These are phyloP conservation scores for Mrakia gelida DNA, from an alignment of 768 basidiomycete species.

Conservation along the genomic window DNA sequence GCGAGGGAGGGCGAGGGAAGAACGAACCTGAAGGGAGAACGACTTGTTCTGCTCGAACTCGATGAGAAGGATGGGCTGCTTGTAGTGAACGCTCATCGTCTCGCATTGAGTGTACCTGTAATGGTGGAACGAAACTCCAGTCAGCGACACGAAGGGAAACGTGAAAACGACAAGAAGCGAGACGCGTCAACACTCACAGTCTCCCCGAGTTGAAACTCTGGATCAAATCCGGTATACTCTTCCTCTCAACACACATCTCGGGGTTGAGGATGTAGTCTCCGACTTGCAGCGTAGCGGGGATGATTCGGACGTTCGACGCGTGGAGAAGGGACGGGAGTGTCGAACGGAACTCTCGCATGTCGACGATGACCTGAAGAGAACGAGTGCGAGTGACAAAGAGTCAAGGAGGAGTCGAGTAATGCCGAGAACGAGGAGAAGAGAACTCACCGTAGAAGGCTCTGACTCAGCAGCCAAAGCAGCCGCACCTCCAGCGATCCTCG, in stretches of 20 bases:
- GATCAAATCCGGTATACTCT: constrained; percentile 88
- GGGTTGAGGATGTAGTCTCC: constrained; percentile 95
- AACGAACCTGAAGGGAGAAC: constrained; percentile 74
- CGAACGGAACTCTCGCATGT: constrained; percentile 94
- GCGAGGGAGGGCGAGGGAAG: background rate
- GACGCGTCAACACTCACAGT: constrained; percentile 57
- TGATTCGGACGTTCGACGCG: constrained; percentile 67
- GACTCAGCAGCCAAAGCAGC: constrained; percentile 44
- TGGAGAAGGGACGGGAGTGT: constrained; percentile 85
- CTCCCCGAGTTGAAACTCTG: constrained; percentile 89
- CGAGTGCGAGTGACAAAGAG: background rate
- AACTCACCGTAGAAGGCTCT: constrained; percentile 52
- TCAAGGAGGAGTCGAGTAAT: background rate
- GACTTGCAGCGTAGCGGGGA: constrained; percentile 89
- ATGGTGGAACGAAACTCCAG: background rate
- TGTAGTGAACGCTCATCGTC: constrained; percentile 93
- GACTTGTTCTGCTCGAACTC: constrained; percentile 98
- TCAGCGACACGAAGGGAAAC: background rate
- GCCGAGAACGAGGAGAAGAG: background rate
- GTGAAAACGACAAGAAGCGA: background rate
- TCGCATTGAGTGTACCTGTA: constrained; percentile 93
- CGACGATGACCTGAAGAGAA: constrained; percentile 72
- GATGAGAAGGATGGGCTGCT: constrained; percentile 83
- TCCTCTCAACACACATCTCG: constrained; percentile 92
- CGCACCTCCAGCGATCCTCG: constrained; percentile 76